Evolutionary conservation across 148 eudicot genomes (phyloP).

Genomic region (Rhododendron kiyosumense): DNA sequence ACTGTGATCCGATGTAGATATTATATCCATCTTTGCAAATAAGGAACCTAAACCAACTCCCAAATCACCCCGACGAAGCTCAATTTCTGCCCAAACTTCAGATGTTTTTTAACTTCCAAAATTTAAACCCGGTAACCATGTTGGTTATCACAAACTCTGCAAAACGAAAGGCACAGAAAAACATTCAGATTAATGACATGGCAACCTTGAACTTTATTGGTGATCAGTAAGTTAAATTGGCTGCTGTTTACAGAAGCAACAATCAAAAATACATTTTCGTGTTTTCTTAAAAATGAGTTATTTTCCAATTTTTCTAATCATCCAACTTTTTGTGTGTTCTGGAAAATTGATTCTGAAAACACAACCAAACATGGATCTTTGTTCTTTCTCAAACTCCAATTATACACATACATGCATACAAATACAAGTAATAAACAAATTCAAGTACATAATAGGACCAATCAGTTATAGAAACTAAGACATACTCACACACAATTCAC

Average conservation of each 20-base stretch:
- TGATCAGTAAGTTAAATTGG: not conserved
- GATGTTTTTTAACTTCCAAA: not conserved
- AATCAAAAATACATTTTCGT: not conserved
- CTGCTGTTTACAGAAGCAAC: not conserved
- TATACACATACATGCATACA: not conserved
- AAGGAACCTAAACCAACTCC: constrained; percentile 21
- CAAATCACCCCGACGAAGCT: constrained; percentile 13
- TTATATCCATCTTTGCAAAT: constrained; percentile 8
- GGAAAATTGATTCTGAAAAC: not conserved
- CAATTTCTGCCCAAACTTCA: not conserved
- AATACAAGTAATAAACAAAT: not conserved
- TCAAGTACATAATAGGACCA: not conserved
- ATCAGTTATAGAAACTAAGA: not conserved
- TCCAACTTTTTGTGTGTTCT: not conserved
- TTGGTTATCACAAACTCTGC: not conserved
- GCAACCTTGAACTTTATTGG: not conserved
- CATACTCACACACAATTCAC: not conserved
- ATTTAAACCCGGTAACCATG: not conserved
- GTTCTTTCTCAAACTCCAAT: not conserved
- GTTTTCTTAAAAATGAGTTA: not conserved
- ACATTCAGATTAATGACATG: not conserved
- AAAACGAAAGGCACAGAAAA: not conserved
- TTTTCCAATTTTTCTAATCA: not conserved
- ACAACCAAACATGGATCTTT: not conserved
- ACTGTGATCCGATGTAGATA: constrained; percentile 42